Conservation (phyloP, 2,329 filamentous ascomycete genomes). For the Fusarium nodosum region DNA sequence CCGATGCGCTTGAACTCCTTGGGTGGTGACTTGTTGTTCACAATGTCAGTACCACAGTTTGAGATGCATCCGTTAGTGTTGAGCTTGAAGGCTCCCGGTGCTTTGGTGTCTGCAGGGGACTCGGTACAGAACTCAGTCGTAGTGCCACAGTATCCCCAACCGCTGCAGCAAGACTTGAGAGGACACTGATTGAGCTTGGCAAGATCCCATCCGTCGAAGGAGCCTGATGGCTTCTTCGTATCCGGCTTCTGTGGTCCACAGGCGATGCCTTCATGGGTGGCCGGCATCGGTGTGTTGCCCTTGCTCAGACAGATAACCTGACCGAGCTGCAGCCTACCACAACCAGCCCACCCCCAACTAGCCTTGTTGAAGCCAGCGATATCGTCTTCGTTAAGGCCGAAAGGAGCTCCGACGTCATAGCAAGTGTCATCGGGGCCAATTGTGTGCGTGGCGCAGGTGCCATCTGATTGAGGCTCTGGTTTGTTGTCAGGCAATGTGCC, state of each 20-base stretch:
- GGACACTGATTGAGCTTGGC: slow-evolving; percentile 51
- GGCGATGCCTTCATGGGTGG: slow-evolving; percentile 33
- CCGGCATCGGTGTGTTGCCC: slow-evolving; percentile 51
- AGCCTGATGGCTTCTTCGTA: slow-evolving; percentile 27
- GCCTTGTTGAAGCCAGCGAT: slow-evolving; percentile 46
- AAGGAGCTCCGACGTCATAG: slow-evolving; percentile 52
- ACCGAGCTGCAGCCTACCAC: slow-evolving; percentile 37
- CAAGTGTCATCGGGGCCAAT: slow-evolving; percentile 51
- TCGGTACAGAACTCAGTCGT: slow-evolving; percentile 1
- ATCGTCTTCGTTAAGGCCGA: slow-evolving; percentile 52
- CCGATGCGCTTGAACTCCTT: slow-evolving; percentile 28
- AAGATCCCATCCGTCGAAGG: slow-evolving; percentile 3
- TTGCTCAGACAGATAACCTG: slow-evolving; percentile 49
- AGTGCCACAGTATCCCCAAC: slow-evolving; percentile 54
- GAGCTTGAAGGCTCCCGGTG: background rate
- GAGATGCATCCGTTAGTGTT: slow-evolving; percentile 49
- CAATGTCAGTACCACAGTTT: slow-evolving; percentile 49
- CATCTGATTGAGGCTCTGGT: slow-evolving; percentile 39
- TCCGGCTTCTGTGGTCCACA: slow-evolving; percentile 51
- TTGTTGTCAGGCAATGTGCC: slow-evolving; percentile 39
- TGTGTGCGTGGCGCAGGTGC: slow-evolving; percentile 56
- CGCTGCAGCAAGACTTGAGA: slow-evolving; percentile 46
- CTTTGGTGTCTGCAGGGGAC: slow-evolving; percentile 1
- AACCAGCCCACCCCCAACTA: slow-evolving; percentile 52
- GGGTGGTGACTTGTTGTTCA: slow-evolving; percentile 25